Evolutionary conservation across 306 rosid species (phyloP).

Genomic region (Sesbania bispinosa): DNA sequence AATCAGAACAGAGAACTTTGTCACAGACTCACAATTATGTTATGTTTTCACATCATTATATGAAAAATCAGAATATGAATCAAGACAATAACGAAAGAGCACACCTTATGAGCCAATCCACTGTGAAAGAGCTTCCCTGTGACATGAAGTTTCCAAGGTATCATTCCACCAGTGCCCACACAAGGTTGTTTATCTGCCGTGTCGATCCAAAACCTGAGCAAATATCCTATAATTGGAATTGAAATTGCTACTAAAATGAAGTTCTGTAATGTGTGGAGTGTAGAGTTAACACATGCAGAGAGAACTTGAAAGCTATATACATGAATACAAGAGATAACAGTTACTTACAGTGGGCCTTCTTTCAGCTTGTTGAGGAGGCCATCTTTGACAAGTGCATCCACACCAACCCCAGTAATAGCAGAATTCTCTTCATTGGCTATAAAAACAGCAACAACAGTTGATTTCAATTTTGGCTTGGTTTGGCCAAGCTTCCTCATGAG

Average conservation of each 20-base stretch:
- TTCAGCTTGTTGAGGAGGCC: conserved; percentile 69
- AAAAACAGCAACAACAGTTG: conserved; percentile 81
- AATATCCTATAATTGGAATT: not conserved
- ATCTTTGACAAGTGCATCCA: conserved; percentile 82
- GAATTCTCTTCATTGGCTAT: conserved; percentile 94
- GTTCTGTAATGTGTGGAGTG: no score
- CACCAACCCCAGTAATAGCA: conserved; percentile 76
- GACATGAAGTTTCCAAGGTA: conserved; percentile 85
- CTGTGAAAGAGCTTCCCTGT: conserved; percentile 91
- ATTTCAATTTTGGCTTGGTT: conserved; percentile 67
- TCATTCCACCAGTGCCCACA: conserved; percentile 88
- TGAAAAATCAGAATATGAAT: conserved; percentile 8
- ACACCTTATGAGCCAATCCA: conserved; percentile 84
- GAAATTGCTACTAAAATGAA: not conserved
- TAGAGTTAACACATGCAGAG: not conserved
- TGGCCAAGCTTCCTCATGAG: conserved; percentile 80
- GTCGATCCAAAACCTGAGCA: conserved; percentile 82
- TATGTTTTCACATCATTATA: no score
- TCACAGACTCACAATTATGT: no score
- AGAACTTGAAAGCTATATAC: not conserved
- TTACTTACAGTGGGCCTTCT: conserved; percentile 82
- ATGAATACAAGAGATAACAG: not conserved
- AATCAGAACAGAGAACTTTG: not conserved
- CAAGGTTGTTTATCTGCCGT: conserved; percentile 96
- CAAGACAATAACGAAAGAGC: not conserved